Evolutionary conservation across 2,329 filamentous ascomycete species (phyloP).

Genomic region (Arthrobotrys conoides): DNA sequence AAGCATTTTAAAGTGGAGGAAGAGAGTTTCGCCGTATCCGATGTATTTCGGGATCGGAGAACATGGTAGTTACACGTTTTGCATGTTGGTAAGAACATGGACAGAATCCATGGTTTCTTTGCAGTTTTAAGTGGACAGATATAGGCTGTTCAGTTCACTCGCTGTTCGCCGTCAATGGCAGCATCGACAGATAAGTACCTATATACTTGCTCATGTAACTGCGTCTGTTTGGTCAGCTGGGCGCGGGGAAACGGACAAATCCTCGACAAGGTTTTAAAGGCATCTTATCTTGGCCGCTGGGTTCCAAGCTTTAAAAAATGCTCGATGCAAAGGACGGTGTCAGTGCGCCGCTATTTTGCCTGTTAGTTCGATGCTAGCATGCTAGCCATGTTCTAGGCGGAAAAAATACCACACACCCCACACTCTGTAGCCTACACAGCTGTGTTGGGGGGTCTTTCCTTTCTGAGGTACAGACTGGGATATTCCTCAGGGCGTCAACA

Average conservation of each 20-base stretch:
- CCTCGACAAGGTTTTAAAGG: slow-evolving; percentile 15
- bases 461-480: slow-evolving; percentile 6
- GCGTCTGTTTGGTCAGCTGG: slow-evolving; percentile 22
- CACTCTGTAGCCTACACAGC: background rate
- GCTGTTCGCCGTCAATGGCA: background rate
- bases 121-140: background rate
- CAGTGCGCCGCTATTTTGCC: slow-evolving; percentile 10
- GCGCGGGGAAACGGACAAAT: slow-evolving; percentile 35
- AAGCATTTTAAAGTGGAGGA: slow-evolving; percentile 27
- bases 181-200: slow-evolving; percentile 5
- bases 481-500: slow-evolving; percentile 13
- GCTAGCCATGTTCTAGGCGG: background rate
- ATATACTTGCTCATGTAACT: too few species aligned
- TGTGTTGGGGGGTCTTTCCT: slow-evolving; percentile 36
- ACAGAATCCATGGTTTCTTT: background rate
- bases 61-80: slow-evolving; percentile 2
- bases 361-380: background rate
- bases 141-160: background rate
- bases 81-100: slow-evolving; percentile 4
- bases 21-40: slow-evolving; percentile 30
- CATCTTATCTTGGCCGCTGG: slow-evolving; percentile 11
- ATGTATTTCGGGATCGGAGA: slow-evolving; percentile 32
- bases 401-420: slow-evolving; percentile 55
- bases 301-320: slow-evolving; percentile 42
- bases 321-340: slow-evolving; percentile 14